These are phyloP conservation scores for Lentinula raphanica DNA, from an alignment of 768 basidiomycete species.

Conservation along the genomic window DNA sequence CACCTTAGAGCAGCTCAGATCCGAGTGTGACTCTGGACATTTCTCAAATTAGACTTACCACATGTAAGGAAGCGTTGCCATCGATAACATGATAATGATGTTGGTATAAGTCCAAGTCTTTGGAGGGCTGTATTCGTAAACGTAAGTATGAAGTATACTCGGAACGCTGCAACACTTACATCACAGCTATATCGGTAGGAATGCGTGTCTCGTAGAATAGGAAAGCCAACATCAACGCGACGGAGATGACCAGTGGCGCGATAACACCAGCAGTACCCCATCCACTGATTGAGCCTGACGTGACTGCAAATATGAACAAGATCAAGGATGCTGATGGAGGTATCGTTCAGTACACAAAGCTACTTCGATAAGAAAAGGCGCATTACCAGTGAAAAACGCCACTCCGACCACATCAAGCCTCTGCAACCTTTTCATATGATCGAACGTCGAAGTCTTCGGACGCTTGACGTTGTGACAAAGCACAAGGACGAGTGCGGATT, in stretches of 20 bases:
- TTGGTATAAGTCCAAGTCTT: conserved; percentile 36
- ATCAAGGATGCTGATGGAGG: background rate
- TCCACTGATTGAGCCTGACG: conserved; percentile 31
- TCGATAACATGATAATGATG: conserved; percentile 30
- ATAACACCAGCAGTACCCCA: conserved; percentile 38
- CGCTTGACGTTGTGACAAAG: conserved; percentile 26
- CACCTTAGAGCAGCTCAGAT: no score
- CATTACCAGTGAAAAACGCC: background rate
- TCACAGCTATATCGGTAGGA: background rate
- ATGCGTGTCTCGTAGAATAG: conserved; percentile 8
- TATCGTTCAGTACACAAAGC: no score
- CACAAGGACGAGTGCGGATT: conserved; percentile 23
- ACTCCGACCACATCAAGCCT: background rate
- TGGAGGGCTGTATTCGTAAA: conserved; percentile 28
- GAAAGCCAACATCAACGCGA: conserved; percentile 30
- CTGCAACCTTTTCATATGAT: background rate
- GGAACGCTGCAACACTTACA: background rate
- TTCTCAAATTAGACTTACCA: conserved; percentile 20
- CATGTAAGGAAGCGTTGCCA: conserved; percentile 33
- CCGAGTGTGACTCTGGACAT: background rate
- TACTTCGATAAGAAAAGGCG: no score
- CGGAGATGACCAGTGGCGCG: conserved; percentile 34
- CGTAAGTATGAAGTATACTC: background rate
- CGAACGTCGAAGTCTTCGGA: background rate
- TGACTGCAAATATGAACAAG: background rate